These are phyloP conservation scores for Pythium pectinolyticum DNA, from an alignment of 352 stramenopile genomes.

Conservation along the genomic window DNA sequence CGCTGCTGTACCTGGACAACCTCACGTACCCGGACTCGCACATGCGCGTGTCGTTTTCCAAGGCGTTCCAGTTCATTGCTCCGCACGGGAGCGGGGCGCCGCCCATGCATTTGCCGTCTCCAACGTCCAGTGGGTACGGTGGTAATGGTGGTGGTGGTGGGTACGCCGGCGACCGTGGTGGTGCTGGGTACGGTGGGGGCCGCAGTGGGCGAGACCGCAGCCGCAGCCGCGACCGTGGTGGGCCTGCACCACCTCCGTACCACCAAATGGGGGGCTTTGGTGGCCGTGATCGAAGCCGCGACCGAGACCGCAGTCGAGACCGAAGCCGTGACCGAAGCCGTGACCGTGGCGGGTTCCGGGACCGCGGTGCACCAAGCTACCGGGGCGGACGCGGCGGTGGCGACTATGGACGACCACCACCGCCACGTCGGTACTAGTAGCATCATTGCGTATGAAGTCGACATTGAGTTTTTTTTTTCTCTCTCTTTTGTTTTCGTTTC, in stretches of 20 bases:
- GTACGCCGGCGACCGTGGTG: conserved; percentile 1
- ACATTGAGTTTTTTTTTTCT: too few relatives aligned
- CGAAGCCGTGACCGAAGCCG: conserved; percentile 16
- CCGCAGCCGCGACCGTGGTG: conserved; percentile 22
- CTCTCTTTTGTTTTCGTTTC: too few relatives aligned
- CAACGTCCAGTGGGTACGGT: background rate
- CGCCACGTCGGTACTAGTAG: conserved; percentile 26
- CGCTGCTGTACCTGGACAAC: conserved; percentile 70
- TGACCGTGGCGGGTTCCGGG: conserved; percentile 18
- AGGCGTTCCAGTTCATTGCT: conserved; percentile 42
- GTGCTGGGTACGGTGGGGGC: conserved; percentile 16
- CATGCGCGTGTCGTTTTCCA: conserved; percentile 84
- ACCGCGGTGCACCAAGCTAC: conserved; percentile 7
- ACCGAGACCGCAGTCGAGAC: conserved; percentile 28
- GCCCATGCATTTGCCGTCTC: conserved; percentile 13
- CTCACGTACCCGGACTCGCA: conserved; percentile 66
- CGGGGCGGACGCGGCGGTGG: conserved; percentile 6
- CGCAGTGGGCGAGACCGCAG: conserved; percentile 22
- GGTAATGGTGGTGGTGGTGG: conserved; percentile 16
- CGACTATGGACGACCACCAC: conserved; percentile 24
- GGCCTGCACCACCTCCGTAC: background rate
- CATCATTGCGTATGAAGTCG: too few relatives aligned
- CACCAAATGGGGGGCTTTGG: too few relatives aligned
- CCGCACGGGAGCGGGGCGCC: conserved; percentile 1
- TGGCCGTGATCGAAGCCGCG: conserved; percentile 48